Conservation (phyloP, 2,329 filamentous ascomycete species). For the Magnaporthiopsis incrustans region DNA sequence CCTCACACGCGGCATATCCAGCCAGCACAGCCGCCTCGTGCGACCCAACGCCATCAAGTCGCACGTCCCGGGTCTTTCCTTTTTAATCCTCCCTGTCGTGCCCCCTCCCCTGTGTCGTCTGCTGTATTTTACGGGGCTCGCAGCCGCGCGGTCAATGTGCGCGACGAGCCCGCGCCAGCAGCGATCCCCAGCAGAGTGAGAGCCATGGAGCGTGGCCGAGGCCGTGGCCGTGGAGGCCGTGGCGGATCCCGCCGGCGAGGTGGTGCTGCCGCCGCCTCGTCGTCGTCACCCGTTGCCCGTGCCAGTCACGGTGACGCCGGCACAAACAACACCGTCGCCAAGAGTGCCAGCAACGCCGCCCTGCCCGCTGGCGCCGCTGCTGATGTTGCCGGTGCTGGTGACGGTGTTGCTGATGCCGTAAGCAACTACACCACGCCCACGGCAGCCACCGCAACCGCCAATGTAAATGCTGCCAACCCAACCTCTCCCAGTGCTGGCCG, state of each 20-base stretch:
- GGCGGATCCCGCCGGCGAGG: conserved; percentile 12
- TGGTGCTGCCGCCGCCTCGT: conserved; percentile 10
- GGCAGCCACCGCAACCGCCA: background rate
- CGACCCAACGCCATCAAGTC: background rate
- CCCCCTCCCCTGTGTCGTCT: background rate
- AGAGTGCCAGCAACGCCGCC: conserved; percentile 1
- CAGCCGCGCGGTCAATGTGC: background rate
- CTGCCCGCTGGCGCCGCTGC: background rate
- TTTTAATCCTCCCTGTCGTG: background rate
- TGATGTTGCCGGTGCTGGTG: background rate
- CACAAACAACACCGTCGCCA: background rate
- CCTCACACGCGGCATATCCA: background rate
- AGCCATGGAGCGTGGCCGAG: conserved; percentile 14
- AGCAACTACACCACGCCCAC: background rate
- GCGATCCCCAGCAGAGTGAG: background rate
- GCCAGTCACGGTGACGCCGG: conserved; percentile 5
- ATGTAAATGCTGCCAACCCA: background rate
- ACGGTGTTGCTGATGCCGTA: background rate
- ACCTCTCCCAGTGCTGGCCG: background rate
- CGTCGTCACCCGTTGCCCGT: background rate
- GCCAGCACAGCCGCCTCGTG: background rate
- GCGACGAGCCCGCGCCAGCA: background rate
- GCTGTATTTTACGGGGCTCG: background rate
- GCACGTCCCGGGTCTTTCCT: too few relatives aligned
- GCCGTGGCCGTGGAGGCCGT: conserved; percentile 12